Percentiles rank a stretch among this genome's conserved stretches.
phyloP scores from a whole-genome alignment of 805 yeast species.

The Lipomyces sp. region DNA sequence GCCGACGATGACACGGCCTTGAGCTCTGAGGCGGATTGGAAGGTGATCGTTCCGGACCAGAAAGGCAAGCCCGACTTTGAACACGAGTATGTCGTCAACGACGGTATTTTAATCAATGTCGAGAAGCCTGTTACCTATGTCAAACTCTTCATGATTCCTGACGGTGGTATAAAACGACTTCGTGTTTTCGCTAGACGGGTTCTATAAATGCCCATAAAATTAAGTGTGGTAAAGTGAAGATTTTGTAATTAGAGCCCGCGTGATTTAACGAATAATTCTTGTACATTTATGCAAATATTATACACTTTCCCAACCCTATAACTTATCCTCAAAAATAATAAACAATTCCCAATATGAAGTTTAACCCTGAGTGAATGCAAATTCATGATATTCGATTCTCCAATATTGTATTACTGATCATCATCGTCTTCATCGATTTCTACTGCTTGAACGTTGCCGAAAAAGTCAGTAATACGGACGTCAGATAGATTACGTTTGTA shows the following conservation, averaged over 20 bases:
- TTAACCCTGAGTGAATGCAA: background rate
- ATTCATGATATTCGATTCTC: background rate
- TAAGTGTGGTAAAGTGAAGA: no score
- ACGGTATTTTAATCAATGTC: conserved; percentile 36
- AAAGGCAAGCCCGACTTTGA: conserved; percentile 86
- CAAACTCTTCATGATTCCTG: conserved; percentile 84
- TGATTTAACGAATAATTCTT: background rate
- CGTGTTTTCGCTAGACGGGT: conserved; percentile 69
- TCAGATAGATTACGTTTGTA: conserved; percentile 67
- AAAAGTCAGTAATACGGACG: conserved; percentile 87
- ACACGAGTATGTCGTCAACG: conserved; percentile 55
- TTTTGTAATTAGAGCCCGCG: no score
- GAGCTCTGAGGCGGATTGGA: conserved; percentile 60
- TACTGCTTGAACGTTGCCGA: conserved; percentile 56
- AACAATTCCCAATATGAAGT: background rate
- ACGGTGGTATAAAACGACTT: conserved; percentile 93
- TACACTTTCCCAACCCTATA: no score
- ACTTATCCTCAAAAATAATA: background rate
- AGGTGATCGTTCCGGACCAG: conserved; percentile 62
- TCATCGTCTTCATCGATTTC: conserved; percentile 34
- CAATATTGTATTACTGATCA: conserved; percentile 6
- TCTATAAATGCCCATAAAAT: background rate
- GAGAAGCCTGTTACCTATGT: conserved; percentile 63
- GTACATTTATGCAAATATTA: no score
- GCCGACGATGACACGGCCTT: conserved; percentile 47